Evolutionary conservation across 139 green algal genomes (phyloP).

Genomic region (Yamagishiella unicocca): DNA sequence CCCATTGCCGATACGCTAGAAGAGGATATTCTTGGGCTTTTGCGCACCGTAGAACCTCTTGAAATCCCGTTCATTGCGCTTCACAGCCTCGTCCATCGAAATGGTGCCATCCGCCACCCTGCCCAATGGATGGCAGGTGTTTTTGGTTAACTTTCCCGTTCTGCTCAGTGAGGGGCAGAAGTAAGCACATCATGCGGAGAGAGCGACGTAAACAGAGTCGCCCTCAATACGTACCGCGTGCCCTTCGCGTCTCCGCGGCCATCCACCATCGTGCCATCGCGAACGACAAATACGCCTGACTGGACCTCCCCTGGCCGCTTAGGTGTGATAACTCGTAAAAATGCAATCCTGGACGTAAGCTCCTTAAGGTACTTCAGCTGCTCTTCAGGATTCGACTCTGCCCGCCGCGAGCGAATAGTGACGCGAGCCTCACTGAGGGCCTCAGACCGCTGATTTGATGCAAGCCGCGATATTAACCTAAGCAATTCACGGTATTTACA

Average conservation of each 20-base stretch:
- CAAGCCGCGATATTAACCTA: slow-evolving; percentile 41
- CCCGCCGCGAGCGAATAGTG: slow-evolving; percentile 17
- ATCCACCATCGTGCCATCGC: slow-evolving; percentile 53
- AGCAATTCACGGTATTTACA: slow-evolving; percentile 54
- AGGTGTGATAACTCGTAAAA: slow-evolving; percentile 54
- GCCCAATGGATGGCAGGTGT: too few species aligned
- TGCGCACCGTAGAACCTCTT: slow-evolving; percentile 58
- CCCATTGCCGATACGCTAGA: slow-evolving; percentile 48
- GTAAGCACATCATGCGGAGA: too few species aligned
- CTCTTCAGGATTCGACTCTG: slow-evolving; percentile 40
- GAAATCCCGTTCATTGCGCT: slow-evolving; percentile 59
- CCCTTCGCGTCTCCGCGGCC: slow-evolving; percentile 50
- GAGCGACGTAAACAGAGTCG: too few species aligned
- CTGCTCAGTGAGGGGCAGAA: too few species aligned
- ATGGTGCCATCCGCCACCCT: slow-evolving; percentile 80
- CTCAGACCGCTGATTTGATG: background rate
- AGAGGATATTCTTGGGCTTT: slow-evolving; percentile 58
- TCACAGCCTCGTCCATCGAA: slow-evolving; percentile 70
- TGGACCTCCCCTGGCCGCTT: slow-evolving; percentile 47
- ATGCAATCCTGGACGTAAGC: slow-evolving; percentile 50
- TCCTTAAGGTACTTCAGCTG: slow-evolving; percentile 49
- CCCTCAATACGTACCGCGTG: slow-evolving; percentile 38
- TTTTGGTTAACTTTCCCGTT: too few species aligned
- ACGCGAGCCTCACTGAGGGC: slow-evolving; percentile 40
- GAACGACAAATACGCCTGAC: slow-evolving; percentile 46